Base-by-base conservation (phyloP, 352 stramenopile species). In the Peronospora belbahrii region DNA sequence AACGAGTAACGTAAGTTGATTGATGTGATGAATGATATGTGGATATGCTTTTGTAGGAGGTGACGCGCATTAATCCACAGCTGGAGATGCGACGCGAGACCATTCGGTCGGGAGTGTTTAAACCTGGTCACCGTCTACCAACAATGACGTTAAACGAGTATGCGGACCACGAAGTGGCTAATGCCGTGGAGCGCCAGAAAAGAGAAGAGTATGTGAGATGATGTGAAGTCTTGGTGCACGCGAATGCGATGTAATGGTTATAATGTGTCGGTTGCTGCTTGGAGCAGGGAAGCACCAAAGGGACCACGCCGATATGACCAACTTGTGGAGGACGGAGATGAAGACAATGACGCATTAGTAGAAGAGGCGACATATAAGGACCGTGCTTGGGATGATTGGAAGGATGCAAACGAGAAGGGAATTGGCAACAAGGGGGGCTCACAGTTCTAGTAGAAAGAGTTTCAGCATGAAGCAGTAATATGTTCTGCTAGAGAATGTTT, bases 341-440 rank as follows among this genome's bases (percentile, higher is more conserved):
- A 98, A 60, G 95, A 98, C 56, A 67, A 97, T 59, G 56, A 82
- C 1, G 62, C 75, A 36, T 75, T 98, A 24, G 83, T 97, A 13
- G 91, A 98, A 46, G 83, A 96, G 36, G 85, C 83, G 36, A 88
- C 89, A 11, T 84, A 88, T 54, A 84, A 97, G 30, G 95, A 98
- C 62, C 83, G 94, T 33, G 70, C 85, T 13, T 98, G 95, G 95
- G 95, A 98, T 67, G 88, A 98, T 68, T 98, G 81, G 74, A 98
- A 97, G 67, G 95, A 98, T 46, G 84, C 90, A 15, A 97, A 98
- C 63, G 85, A 90, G 19, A 83, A 83, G 51, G 95, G 95, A 20
- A 96, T 96, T 64, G 95, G 95, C 42, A 98, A 98, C 70, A 98
- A 98, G 69, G 92, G 88, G 53, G 86, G 79, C 14, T 96, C 86